A percentile compares a stretch with the other conserved stretches of the same genome.
Evolutionary conservation across 2,329 filamentous ascomycete genomes (phyloP).

Genomic region (Sordariomycetes sp.): DNA sequence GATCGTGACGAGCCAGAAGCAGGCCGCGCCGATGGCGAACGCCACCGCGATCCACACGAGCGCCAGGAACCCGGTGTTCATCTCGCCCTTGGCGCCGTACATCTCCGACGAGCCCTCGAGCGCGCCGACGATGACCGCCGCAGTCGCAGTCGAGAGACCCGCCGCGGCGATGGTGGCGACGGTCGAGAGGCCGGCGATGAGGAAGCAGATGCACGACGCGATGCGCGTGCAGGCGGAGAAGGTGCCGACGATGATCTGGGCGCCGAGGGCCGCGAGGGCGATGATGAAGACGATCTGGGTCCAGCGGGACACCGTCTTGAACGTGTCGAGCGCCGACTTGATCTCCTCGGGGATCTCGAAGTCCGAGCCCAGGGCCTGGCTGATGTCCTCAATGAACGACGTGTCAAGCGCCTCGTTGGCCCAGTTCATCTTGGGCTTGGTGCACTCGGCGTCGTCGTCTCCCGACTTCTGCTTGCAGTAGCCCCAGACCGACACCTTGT

Average conservation of each 20-base stretch:
- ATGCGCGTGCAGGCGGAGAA: slow-evolving; percentile 74
- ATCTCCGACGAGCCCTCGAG: slow-evolving; percentile 53
- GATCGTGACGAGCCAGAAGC: slow-evolving; percentile 87
- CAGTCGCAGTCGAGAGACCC: slow-evolving; percentile 63
- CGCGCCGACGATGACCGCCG: slow-evolving; percentile 56
- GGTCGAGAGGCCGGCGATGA: slow-evolving; percentile 57
- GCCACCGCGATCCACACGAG: slow-evolving; percentile 71
- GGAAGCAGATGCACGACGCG: slow-evolving; percentile 72
- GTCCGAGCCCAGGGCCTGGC: slow-evolving; percentile 45
- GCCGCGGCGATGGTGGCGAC: slow-evolving; percentile 50
- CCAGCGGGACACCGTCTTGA: slow-evolving; percentile 67
- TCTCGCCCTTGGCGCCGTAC: slow-evolving; percentile 53
- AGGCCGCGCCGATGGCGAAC: slow-evolving; percentile 61
- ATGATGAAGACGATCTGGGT: slow-evolving; percentile 74
- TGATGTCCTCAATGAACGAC: slow-evolving; percentile 14
- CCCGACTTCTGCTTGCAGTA: slow-evolving; percentile 62
- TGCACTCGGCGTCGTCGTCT: slow-evolving; percentile 52
- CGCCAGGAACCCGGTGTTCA: slow-evolving; percentile 62
- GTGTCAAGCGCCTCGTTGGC: slow-evolving; percentile 63
- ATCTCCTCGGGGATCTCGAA: slow-evolving; percentile 59
- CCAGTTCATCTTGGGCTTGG: slow-evolving; percentile 63
- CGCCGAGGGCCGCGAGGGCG: slow-evolving; percentile 56
- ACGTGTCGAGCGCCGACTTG: slow-evolving; percentile 57
- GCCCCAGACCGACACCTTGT: slow-evolving; percentile 76
- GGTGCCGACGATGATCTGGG: slow-evolving; percentile 68